Evolutionary conservation across 331 rosid genomes (phyloP).

Genomic region (Acacia concinna): DNA sequence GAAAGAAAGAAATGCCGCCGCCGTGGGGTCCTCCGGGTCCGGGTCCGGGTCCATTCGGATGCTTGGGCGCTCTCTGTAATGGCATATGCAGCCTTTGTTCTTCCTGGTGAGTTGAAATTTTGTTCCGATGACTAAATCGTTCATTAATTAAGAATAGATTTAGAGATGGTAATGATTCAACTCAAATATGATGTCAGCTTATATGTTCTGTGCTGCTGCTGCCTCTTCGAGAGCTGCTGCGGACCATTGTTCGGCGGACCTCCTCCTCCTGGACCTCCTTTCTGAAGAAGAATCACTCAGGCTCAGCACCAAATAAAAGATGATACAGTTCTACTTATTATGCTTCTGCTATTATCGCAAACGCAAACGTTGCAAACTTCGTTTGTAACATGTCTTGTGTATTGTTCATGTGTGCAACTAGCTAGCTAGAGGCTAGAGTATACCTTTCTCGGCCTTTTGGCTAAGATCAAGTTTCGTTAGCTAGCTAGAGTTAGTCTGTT

Average conservation of each 20-base stretch:
- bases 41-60: conserved; percentile 3
- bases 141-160: neutral
- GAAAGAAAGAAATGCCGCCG: conserved; percentile 46
- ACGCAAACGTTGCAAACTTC: too few relatives aligned
- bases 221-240: conserved; percentile 51
- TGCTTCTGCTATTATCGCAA: neutral
- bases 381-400: neutral
- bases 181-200: conserved; percentile 40
- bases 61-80: conserved; percentile 34
- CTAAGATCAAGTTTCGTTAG: too few relatives aligned
- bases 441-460: too few relatives aligned
- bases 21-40: conserved; percentile 44
- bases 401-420: neutral
- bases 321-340: neutral
- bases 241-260: conserved; percentile 55
- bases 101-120: conserved; percentile 45
- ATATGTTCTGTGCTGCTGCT: conserved; percentile 61
- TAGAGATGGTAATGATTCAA: neutral
- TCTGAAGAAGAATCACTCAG: conserved; percentile 19
- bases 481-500: neutral
- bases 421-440: neutral
- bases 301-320: neutral
- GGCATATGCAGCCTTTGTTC: conserved; percentile 39
- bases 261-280: conserved; percentile 24
- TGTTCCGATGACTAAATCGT: neutral